A percentile compares a stretch with the other conserved stretches of the same genome.
phyloP scores from a whole-genome alignment of 169 alveolate genomes.

The Plasmodium yoelii region DNA sequence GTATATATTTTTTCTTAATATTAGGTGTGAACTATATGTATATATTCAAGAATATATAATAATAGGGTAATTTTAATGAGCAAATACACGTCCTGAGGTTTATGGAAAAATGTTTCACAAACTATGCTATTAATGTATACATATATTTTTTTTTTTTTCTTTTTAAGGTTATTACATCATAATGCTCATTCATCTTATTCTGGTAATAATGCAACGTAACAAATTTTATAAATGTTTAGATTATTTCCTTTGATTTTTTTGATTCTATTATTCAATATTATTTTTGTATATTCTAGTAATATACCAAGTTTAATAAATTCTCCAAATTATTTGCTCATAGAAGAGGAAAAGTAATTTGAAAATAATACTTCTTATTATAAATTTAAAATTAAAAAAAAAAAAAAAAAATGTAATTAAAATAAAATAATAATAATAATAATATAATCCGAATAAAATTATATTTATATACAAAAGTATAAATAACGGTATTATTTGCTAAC shows the following conservation, averaged over 20 bases:
- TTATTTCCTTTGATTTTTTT: background rate
- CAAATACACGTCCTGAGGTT: background rate
- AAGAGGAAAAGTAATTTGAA: too few species aligned
- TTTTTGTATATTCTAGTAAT: too few species aligned
- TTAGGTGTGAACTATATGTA: too few species aligned
- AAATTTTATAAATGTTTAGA: background rate
- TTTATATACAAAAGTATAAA: too few species aligned
- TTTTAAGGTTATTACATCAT: constrained; percentile 53
- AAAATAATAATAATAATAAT: too few species aligned
- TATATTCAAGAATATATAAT: background rate
- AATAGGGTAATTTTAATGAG: background rate
- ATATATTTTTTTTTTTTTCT: constrained; percentile 1
- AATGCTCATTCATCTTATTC: constrained; percentile 71
- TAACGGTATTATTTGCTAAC: too few species aligned
- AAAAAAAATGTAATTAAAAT: too few species aligned
- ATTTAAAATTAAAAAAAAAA: too few species aligned
- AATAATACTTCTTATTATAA: too few species aligned
- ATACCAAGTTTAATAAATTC: too few species aligned
- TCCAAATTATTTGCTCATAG: too few species aligned
- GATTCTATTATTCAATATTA: background rate
- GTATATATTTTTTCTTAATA: background rate
- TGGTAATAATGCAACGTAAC: constrained; percentile 1
- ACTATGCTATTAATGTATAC: constrained; percentile 6
- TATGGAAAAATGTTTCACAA: background rate
- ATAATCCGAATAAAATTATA: too few species aligned